Evolutionary conservation across 805 yeast genomes (phyloP).

Genomic region (Alloascoidea hylecoeti): DNA sequence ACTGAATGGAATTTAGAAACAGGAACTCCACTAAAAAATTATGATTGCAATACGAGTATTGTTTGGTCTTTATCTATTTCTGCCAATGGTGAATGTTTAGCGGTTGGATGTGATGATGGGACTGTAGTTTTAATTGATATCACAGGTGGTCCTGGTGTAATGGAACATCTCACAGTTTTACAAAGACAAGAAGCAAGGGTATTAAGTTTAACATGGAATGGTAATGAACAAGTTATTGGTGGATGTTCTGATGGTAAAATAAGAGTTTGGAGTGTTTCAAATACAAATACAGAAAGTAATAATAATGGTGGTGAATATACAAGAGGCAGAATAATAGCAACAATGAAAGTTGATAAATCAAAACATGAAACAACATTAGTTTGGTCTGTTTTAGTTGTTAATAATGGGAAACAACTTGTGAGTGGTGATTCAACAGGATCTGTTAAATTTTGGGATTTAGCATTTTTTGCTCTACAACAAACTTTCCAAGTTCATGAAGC

Average conservation of each 20-base stretch:
- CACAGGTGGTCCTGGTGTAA: slow-evolving; percentile 72
- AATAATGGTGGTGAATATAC: no score
- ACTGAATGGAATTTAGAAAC: slow-evolving; percentile 86
- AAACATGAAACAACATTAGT: slow-evolving; percentile 73
- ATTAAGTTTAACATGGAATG: slow-evolving; percentile 64
- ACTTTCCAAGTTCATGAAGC: slow-evolving; percentile 80
- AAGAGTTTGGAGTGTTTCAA: slow-evolving; percentile 77
- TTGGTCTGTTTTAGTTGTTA: slow-evolving; percentile 68
- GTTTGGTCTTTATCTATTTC: slow-evolving; percentile 80
- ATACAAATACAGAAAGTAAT: slow-evolving; percentile 18
- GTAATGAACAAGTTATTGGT: slow-evolving; percentile 54
- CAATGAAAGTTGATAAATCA: slow-evolving; percentile 87
- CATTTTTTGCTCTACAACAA: slow-evolving; percentile 63
- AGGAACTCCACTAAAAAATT: slow-evolving; percentile 58
- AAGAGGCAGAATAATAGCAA: slow-evolving; percentile 61
- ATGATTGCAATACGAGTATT: slow-evolving; percentile 86
- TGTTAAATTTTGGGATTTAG: slow-evolving; percentile 84
- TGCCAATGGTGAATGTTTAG: slow-evolving; percentile 44
- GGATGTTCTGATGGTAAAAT: slow-evolving; percentile 95
- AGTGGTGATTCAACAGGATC: slow-evolving; percentile 95
- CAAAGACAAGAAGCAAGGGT: slow-evolving; percentile 80
- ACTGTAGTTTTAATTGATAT: slow-evolving; percentile 72
- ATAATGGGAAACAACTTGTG: slow-evolving; percentile 59
- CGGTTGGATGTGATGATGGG: slow-evolving; percentile 95
- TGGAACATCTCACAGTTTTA: slow-evolving; percentile 63